Conservation (phyloP, 2,329 filamentous ascomycete genomes). For the Paraphaeosphaeria minitans region DNA sequence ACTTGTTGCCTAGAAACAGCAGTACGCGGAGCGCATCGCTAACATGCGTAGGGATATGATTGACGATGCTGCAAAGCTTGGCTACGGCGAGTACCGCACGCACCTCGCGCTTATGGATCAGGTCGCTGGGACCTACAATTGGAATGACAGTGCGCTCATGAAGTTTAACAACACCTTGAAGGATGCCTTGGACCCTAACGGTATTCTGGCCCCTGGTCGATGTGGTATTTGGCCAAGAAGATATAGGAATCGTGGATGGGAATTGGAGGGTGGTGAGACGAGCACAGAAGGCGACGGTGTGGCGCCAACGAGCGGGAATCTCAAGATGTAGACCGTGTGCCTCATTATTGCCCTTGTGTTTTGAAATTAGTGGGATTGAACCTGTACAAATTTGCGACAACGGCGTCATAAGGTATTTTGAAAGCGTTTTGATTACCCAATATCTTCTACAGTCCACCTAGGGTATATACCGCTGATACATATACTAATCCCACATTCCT, state of each 20-base stretch:
- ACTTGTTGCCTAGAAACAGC: neutral
- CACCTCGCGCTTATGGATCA: conserved; percentile 56
- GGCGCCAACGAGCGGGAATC: conserved; percentile 12
- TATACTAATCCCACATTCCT: neutral
- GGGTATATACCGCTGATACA: neutral
- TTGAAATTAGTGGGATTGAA: neutral
- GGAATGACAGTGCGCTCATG: conserved; percentile 51
- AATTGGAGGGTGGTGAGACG: conserved; percentile 18
- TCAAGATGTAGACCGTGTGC: conserved; percentile 10
- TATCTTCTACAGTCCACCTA: neutral
- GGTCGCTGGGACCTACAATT: conserved; percentile 55
- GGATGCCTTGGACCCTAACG: conserved; percentile 52
- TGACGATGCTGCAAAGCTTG: conserved; percentile 47
- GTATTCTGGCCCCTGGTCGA: conserved; percentile 31
- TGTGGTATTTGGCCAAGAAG: conserved; percentile 28
- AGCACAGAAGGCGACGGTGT: conserved; percentile 23
- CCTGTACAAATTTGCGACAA: neutral
- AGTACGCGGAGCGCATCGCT: neutral
- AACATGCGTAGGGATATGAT: conserved; percentile 31
- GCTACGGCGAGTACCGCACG: conserved; percentile 55
- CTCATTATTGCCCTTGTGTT: neutral
- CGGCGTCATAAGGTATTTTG: neutral
- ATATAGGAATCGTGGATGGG: conserved; percentile 23
- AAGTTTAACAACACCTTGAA: conserved; percentile 53
- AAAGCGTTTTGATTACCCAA: neutral